These are phyloP conservation scores for Xylaria nigripes DNA, from an alignment of 495 filamentous ascomycete species.

Conservation along the genomic window DNA sequence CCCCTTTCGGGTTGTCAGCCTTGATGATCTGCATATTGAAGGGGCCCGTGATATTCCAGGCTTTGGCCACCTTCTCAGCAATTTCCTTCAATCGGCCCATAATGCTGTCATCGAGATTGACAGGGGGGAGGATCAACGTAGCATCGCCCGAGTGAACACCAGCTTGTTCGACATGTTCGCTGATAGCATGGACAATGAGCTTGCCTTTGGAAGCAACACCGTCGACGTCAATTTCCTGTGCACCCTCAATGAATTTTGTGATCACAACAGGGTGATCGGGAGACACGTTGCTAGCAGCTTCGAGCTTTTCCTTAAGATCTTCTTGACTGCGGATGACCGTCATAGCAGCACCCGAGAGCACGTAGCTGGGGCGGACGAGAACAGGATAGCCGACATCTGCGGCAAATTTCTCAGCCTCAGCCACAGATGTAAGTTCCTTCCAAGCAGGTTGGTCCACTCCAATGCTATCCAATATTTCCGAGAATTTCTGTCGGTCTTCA, in stretches of 20 bases:
- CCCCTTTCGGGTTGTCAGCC: slow-evolving; percentile 62
- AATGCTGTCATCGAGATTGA: slow-evolving; percentile 60
- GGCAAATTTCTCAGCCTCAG: slow-evolving; percentile 80
- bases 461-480: slow-evolving; percentile 90
- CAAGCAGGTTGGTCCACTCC: slow-evolving; percentile 92
- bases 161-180: slow-evolving; percentile 94
- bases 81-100: slow-evolving; percentile 89
- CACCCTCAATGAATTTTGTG: slow-evolving; percentile 96
- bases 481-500: slow-evolving; percentile 97
- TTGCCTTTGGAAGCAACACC: slow-evolving; percentile 81
- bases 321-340: slow-evolving; percentile 93
- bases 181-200: slow-evolving; percentile 88
- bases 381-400: slow-evolving; percentile 87
- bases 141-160: slow-evolving; percentile 98
- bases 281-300: slow-evolving; percentile 86
- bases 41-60: slow-evolving; percentile 92
- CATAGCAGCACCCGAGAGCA: slow-evolving; percentile 96
- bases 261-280: slow-evolving; percentile 98
- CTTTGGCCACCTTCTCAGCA: slow-evolving; percentile 90
- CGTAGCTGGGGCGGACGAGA: slow-evolving; percentile 91
- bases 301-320: slow-evolving; percentile 83
- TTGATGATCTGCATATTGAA: slow-evolving; percentile 99
- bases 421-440: slow-evolving; percentile 92
- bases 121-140: slow-evolving; percentile 88
- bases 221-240: slow-evolving; percentile 96